Evolutionary conservation across 2,329 filamentous ascomycete species (phyloP), one percentile per base, ranked within the genome.

Genomic region (Passalora sequoiae): DNA sequence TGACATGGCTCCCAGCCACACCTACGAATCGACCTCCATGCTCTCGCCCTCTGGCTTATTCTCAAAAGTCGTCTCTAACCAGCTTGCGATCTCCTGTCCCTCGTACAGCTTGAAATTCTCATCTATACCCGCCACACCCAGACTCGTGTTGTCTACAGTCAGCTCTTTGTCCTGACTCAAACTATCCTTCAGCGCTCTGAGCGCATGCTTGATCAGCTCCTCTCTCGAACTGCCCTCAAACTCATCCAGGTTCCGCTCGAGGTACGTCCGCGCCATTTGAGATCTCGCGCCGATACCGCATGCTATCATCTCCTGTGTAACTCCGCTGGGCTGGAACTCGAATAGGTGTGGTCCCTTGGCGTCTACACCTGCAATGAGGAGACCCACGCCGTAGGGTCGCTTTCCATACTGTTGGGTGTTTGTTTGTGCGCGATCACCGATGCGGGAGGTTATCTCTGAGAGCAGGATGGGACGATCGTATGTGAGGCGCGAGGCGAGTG

Each of bases 331-430:
- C 72, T 96, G 91, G 76, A 98, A 98, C 71, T 98, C 92, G 71
- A 94, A 98, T 51, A 98, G 79, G 71, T 98, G 92, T 28, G 92
- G 89, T 20, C 92, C 92, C 37, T 84, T 82, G 62, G 94, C 88
- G 67, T 98, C 92, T 41, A 97, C 88, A 53, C 92, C 92, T 1
- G 89, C 89, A 40, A 97, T 85, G 47, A 98, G 76, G 51, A 97
- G 74, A 9, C 92, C 91, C 5, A 98, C 91, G 62, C 91, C 91
- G 70, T 98, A 98, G 10, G 91, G 91, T 59, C 92, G 84, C 72
- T 88, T 91, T 65, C 91, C 91, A 74, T 96, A 96, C 64, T 94
- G 84, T 72, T 98, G 92, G 32, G 92, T 98, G 77, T 97, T 97
- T 63, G 85, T 84, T 75, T 98, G 92, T 37, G 92, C 92, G 69